Percentiles rank a stretch among this genome's conserved stretches.
Evolutionary conservation across 2,329 filamentous ascomycete species (phyloP).

Genomic region (Phyllosticta paracitricarpa): DNA sequence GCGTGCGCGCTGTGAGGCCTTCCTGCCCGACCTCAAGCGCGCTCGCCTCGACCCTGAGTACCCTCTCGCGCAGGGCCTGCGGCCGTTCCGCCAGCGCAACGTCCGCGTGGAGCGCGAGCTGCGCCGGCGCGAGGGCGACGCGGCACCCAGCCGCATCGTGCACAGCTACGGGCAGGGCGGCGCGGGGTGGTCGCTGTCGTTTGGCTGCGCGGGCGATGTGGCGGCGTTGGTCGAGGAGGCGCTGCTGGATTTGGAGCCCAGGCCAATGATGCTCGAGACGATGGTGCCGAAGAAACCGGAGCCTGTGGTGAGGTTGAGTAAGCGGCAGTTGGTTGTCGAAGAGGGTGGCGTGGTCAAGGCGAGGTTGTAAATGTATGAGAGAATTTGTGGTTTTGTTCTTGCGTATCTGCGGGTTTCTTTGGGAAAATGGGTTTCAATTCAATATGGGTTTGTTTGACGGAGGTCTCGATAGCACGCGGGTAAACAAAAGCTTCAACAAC

Average conservation of each 20-base stretch:
- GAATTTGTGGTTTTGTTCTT: neutral
- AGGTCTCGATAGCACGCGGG: too few species aligned
- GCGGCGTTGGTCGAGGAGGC: conserved; percentile 27
- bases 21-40: conserved; percentile 32
- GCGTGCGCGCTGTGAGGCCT: conserved; percentile 34
- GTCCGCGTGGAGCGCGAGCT: conserved; percentile 37
- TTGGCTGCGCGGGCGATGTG: conserved; percentile 32
- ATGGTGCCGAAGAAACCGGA: neutral
- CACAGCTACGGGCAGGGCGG: conserved; percentile 39
- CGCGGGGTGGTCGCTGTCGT: conserved; percentile 34
- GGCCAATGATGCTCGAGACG: neutral
- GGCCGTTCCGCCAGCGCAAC: conserved; percentile 32
- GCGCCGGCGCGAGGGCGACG: conserved; percentile 12
- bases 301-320: neutral
- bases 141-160: conserved; percentile 26
- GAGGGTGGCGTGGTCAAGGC: neutral
- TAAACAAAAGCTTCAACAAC: too few species aligned
- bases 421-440: too few species aligned
- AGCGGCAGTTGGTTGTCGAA: neutral
- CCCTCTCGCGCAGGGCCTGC: conserved; percentile 35
- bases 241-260: conserved; percentile 12
- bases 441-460: too few species aligned
- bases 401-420: neutral
- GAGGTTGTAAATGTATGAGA: neutral
- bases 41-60: conserved; percentile 32